Evolutionary conservation across 148 eudicot species (phyloP), one percentile per base, ranked within the genome.

Genomic region (Rheum nobile): DNA sequence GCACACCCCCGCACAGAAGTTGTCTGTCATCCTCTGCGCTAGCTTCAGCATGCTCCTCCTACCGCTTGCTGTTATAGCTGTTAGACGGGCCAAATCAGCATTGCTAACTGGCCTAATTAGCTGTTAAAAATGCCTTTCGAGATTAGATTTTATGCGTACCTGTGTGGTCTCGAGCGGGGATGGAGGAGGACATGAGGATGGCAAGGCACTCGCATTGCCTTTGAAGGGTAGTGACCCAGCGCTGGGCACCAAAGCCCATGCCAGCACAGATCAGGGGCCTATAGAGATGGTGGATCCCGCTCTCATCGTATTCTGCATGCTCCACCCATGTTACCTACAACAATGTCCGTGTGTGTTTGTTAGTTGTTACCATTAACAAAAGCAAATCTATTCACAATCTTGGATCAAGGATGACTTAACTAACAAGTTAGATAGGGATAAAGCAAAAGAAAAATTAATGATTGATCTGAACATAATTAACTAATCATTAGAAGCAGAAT

Each of bases 281-380:
- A 75, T 91, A 93, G 41, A 93, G 90, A 77, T 83, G 95, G 82
- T 91, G 98, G 38, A 88, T 75, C 8, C 72, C 32, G 55, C 85
- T 85, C 77, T 91, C 98, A 16, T 93, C 95, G 46, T 91, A 93
- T 47, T 89, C 93, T 0, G 92, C 80, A 74, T 93, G 98, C 72
- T 93, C 98, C 73, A 93, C 93, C 97, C 98, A 93, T 44, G 98
- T 93, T 44, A 93, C 97, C 98, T 93, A 59, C 65, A 73, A 44
- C 54, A 44, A 44, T 11, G 43, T 31, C 14, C 9, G 13, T 42
- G 6, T 6, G 59, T 7, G 26, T 28, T 21, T 1, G 28, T 22
- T 10, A 7, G n/a, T 22, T 52, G 59, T 52, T 52, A n/a, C 26
- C 26, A 22, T 52, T n/a, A 52, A 22, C 26, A 55, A 11, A 55